Conservation (phyloP, 2,329 filamentous ascomycete genomes). For the Alternaria alternata region DNA sequence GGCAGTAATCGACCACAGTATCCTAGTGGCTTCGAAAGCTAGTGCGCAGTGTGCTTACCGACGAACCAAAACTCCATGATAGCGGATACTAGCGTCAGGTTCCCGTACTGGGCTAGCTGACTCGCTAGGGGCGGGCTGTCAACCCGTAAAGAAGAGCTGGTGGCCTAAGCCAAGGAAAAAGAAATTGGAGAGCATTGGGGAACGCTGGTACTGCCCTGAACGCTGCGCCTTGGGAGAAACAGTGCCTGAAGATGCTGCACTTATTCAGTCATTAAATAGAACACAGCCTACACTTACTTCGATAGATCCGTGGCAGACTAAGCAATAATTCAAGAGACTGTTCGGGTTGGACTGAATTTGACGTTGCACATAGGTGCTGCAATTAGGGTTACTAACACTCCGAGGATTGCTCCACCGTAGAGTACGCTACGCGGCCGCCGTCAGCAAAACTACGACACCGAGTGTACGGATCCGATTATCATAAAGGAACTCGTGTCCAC, state of each 20-base stretch:
- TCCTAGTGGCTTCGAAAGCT: slow-evolving; percentile 8
- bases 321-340: neutral
- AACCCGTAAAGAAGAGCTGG: neutral
- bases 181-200: slow-evolving; percentile 3
- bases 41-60: slow-evolving; percentile 4
- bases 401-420: slow-evolving; percentile 5
- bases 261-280: neutral
- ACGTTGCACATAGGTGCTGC: neutral
- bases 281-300: neutral
- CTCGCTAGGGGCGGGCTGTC: slow-evolving; percentile 2
- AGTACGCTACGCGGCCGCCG: neutral
- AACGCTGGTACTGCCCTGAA: neutral
- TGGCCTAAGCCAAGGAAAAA: neutral
- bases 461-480: neutral
- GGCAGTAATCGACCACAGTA: slow-evolving; percentile 2
- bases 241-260: neutral
- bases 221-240: neutral
- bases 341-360: neutral
- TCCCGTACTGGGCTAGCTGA: slow-evolving; percentile 5
- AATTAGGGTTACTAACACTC: neutral
- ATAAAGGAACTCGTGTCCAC: slow-evolving; percentile 7
- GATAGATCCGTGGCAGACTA: neutral
- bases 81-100: slow-evolving; percentile 5
- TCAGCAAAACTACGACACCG: slow-evolving; percentile 5
- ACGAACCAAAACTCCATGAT: slow-evolving; percentile 12